phyloP scores from a whole-genome alignment of 2,329 filamentous ascomycete species.

The Trichoderma citrinoviride region DNA sequence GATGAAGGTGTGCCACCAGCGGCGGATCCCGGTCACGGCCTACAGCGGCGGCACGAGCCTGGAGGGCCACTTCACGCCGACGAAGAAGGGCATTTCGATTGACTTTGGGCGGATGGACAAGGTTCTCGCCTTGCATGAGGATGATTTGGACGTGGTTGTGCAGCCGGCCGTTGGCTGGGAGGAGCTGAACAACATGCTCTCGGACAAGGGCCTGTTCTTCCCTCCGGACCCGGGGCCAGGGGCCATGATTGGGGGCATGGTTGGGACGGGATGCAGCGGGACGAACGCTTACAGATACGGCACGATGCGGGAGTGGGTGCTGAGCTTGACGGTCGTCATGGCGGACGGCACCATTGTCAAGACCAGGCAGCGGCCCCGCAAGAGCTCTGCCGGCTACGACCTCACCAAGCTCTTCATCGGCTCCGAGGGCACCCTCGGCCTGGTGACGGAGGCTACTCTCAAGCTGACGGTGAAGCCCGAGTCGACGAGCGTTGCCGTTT shows the following conservation, averaged over 20 bases:
- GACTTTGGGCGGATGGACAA: slow-evolving; percentile 85
- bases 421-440: slow-evolving; percentile 84
- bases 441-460: slow-evolving; percentile 86
- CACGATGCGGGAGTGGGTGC: slow-evolving; percentile 93
- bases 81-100: slow-evolving; percentile 77
- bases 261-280: slow-evolving; percentile 69
- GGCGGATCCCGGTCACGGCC: slow-evolving; percentile 79
- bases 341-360: slow-evolving; percentile 89
- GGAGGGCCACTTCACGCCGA: slow-evolving; percentile 85
- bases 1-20: slow-evolving; percentile 81
- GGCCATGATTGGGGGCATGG: slow-evolving; percentile 89
- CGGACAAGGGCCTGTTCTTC: slow-evolving; percentile 77
- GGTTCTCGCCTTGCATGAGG: slow-evolving; percentile 72
- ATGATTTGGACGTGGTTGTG: slow-evolving; percentile 72
- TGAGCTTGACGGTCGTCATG: slow-evolving; percentile 81
- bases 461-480: slow-evolving; percentile 81
- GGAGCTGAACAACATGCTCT: slow-evolving; percentile 73
- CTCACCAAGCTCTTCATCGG: slow-evolving; percentile 87
- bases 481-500: slow-evolving; percentile 77
- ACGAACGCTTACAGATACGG: slow-evolving; percentile 92
- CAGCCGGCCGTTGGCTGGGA: slow-evolving; percentile 88
- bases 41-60: slow-evolving; percentile 87
- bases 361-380: slow-evolving; percentile 82
- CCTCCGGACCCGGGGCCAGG: slow-evolving; percentile 88
- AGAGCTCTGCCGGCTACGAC: slow-evolving; percentile 89